These are phyloP conservation scores for Schwanniomyces sp. DNA, from an alignment of 805 yeast species.

Conservation along the genomic window DNA sequence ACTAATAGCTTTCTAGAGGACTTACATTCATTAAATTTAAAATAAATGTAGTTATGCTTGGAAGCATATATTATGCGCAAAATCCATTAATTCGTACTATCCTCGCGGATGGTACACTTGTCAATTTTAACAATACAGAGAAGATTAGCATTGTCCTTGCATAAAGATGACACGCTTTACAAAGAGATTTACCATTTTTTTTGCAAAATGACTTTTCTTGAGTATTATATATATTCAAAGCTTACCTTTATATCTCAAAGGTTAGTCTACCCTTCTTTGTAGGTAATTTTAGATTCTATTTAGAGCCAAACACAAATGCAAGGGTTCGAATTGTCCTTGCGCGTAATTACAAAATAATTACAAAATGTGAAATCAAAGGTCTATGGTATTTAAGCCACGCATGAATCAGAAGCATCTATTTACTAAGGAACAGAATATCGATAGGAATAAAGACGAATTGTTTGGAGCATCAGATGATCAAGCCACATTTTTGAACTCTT, in stretches of 20 bases:
- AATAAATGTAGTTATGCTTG: background rate
- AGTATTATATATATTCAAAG: too few relatives aligned
- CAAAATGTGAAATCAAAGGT: background rate
- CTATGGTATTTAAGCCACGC: background rate
- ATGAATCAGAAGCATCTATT: conserved; percentile 3
- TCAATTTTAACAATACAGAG: conserved; percentile 99
- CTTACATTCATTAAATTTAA: background rate
- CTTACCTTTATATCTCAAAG: too few relatives aligned
- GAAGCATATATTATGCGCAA: background rate
- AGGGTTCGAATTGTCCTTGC: conserved; percentile 2
- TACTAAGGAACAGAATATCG: background rate
- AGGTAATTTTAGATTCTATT: too few relatives aligned
- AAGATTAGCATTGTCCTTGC: conserved; percentile 99
- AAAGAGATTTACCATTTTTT: conserved; percentile 97
- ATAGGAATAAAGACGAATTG: conserved; percentile 2
- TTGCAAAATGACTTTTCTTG: conserved; percentile 27
- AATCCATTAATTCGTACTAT: conserved; percentile 30
- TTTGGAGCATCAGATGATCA: conserved; percentile 1
- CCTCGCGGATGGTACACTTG: conserved; percentile 62
- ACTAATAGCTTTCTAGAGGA: background rate
- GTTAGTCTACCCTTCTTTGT: too few relatives aligned
- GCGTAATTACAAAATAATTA: background rate
- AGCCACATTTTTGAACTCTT: conserved; percentile 1
- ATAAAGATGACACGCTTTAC: conserved; percentile 99
- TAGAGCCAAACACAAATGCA: background rate